Conservation (phyloP, 805 yeast species). For the Yamadazyma scolyti region DNA sequence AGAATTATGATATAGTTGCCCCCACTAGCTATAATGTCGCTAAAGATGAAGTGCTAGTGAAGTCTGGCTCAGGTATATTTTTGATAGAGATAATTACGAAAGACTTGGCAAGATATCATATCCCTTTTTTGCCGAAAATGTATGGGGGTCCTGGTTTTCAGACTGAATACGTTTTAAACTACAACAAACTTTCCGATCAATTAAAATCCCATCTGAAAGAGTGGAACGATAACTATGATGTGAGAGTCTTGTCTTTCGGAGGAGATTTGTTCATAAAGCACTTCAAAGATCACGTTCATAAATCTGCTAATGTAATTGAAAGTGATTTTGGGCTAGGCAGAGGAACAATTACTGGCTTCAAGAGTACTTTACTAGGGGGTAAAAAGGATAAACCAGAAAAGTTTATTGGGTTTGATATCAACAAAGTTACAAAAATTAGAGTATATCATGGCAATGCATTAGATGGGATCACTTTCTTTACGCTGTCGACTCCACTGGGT, state of each 20-base stretch:
- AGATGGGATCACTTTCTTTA: constrained; percentile 70
- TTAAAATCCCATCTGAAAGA: constrained; percentile 19
- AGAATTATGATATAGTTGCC: constrained; percentile 11
- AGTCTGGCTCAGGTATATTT: constrained; percentile 65
- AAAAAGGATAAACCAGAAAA: constrained; percentile 17
- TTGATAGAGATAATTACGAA: constrained; percentile 67
- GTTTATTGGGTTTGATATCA: constrained; percentile 32
- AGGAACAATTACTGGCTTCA: constrained; percentile 37
- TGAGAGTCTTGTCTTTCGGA: constrained; percentile 58
- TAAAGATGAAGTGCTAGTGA: constrained; percentile 30
- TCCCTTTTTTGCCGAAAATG: constrained; percentile 57
- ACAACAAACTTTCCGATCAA: constrained; percentile 32
- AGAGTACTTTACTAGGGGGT: constrained; percentile 32
- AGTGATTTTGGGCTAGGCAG: constrained; percentile 41
- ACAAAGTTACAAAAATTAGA: constrained; percentile 48
- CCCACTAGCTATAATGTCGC: constrained; percentile 22
- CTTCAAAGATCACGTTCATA: constrained; percentile 28
- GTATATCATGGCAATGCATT: constrained; percentile 74
- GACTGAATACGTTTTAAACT: constrained; percentile 45
- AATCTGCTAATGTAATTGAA: constrained; percentile 24
- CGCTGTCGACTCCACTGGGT: constrained; percentile 5
- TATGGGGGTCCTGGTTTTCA: constrained; percentile 64
- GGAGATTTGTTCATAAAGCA: constrained; percentile 58
- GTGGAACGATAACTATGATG: constrained; percentile 33
- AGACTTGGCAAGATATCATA: constrained; percentile 49